Conservation (phyloP, 441 rosid genomes). For the Omphalea diandra region DNA sequence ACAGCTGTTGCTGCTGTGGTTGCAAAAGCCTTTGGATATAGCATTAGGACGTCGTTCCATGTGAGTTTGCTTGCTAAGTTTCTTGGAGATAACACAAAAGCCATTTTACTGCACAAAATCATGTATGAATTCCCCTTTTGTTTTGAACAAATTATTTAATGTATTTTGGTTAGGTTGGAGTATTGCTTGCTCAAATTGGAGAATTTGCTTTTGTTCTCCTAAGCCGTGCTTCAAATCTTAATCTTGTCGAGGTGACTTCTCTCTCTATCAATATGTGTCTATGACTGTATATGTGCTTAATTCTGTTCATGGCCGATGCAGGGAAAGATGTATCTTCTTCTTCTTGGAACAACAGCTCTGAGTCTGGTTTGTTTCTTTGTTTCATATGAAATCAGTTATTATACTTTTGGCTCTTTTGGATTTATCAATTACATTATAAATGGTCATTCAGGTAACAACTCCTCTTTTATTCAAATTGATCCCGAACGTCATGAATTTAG, state of each 20-base stretch:
- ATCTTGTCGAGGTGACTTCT: conserved; percentile 72
- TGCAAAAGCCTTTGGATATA: conserved; percentile 81
- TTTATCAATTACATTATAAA: conserved; percentile 13
- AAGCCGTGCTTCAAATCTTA: conserved; percentile 94
- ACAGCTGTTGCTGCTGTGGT: conserved; percentile 73
- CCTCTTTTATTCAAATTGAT: conserved; percentile 86
- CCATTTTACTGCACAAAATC: not conserved
- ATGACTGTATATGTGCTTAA: not conserved
- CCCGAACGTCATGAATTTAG: conserved; percentile 77
- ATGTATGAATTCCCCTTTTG: not conserved
- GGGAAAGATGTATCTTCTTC: conserved; percentile 99
- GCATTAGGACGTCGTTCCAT: conserved; percentile 75
- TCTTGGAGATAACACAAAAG: not conserved
- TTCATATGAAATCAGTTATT: not conserved
- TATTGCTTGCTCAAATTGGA: conserved; percentile 96
- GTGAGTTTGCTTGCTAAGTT: conserved; percentile 47
- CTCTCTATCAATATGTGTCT: not conserved
- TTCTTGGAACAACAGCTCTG: conserved; percentile 92
- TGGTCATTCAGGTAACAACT: conserved; percentile 68
- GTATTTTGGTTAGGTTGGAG: conserved; percentile 59
- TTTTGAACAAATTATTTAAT: conserved; percentile 6
- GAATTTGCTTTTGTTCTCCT: conserved; percentile 95
- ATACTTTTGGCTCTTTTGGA: conserved; percentile 11
- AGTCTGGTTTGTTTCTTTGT: conserved; percentile 65
- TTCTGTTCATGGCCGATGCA: conserved; percentile 32